These are phyloP conservation scores for Cephalotrichum gorgonifer DNA, from an alignment of 2,329 filamentous ascomycete genomes.

Conservation along the genomic window DNA sequence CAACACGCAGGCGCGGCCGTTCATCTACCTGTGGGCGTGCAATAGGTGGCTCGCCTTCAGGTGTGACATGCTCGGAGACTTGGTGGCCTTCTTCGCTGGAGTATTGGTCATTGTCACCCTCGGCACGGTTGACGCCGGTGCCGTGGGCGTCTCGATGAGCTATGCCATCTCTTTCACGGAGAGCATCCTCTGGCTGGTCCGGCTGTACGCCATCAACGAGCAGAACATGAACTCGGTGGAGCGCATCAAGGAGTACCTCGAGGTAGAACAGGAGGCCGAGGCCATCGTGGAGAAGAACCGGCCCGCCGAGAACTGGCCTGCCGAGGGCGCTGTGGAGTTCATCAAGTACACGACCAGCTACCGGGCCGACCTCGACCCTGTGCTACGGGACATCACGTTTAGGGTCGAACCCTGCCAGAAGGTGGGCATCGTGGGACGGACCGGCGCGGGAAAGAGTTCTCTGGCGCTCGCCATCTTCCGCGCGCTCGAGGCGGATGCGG, in stretches of 20 bases:
- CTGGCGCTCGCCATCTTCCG: constrained; percentile 88
- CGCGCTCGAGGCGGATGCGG: constrained; percentile 80
- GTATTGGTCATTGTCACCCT: constrained; percentile 81
- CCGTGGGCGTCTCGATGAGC: constrained; percentile 85
- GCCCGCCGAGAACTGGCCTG: constrained; percentile 75
- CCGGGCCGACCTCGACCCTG: constrained; percentile 74
- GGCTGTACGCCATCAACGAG: constrained; percentile 88
- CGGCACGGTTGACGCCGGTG: constrained; percentile 76
- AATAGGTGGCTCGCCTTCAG: constrained; percentile 95
- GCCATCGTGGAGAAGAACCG: constrained; percentile 68
- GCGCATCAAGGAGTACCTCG: constrained; percentile 92
- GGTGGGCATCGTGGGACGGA: constrained; percentile 91
- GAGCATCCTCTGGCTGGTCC: constrained; percentile 92
- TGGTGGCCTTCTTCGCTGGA: constrained; percentile 89
- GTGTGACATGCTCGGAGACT: constrained; percentile 79
- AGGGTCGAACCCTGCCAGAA: constrained; percentile 80
- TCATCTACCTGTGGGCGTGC: constrained; percentile 92
- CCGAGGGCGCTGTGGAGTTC: constrained; percentile 77
- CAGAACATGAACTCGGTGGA: constrained; percentile 99
- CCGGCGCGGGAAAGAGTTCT: constrained; percentile 93
- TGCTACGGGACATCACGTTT: constrained; percentile 75
- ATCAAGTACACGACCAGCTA: constrained; percentile 83
- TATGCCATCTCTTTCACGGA: constrained; percentile 97
- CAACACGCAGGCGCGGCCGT: constrained; percentile 84
- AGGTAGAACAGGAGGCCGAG: constrained; percentile 86